Evolutionary conservation across 1,284 basidiomycete genomes (phyloP), one percentile per base, ranked within the genome.

Genomic region (Vanrija humicola): DNA sequence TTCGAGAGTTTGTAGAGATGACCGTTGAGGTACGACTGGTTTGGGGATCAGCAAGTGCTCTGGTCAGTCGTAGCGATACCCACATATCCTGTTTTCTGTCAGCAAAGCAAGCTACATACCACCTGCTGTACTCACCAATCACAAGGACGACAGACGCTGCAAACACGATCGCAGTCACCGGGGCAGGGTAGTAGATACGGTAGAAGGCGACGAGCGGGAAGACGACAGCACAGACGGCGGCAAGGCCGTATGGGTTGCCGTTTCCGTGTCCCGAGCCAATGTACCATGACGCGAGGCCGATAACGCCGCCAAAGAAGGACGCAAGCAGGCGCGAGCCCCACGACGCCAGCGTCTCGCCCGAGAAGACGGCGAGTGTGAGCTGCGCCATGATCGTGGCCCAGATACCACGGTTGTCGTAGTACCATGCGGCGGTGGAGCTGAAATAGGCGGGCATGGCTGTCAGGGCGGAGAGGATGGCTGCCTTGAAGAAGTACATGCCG

Each of bases 401-500:
- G 16, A 75, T 64, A 1, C 72, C 73, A 43, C 73, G 61, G 52
- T 74, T 70, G 54, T 71, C 62, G 54, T 75, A 75, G 57, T 71
- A 77, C 56, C 74, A 76, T 1, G 62, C 52, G 2, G 70, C 66
- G 16, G 72, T 70, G 6, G 64, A 63, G 3, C 59, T 46, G 34
- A 75, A 49, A 54, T 69, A 76, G 3, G 68, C 65, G 0, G 75
- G 75, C 43, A 75, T 48, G 6, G 69, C 66, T 4, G 70, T 70
- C 40, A 74, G 56, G 80, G 84, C 79, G 40, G 86, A 84, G 47
- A 93, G 69, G 9, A 86, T 61, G 0, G 84, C 89, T 0, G 87
- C 89, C 74, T 95, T 95, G 61, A 92, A 52, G 0, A 87, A 88
- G 61, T 86, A 94, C 55, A 91, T 75, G 26, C 59, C 74, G 50